phyloP scores from a whole-genome alignment of 306 rosid species.

The Cucumis melo region DNA sequence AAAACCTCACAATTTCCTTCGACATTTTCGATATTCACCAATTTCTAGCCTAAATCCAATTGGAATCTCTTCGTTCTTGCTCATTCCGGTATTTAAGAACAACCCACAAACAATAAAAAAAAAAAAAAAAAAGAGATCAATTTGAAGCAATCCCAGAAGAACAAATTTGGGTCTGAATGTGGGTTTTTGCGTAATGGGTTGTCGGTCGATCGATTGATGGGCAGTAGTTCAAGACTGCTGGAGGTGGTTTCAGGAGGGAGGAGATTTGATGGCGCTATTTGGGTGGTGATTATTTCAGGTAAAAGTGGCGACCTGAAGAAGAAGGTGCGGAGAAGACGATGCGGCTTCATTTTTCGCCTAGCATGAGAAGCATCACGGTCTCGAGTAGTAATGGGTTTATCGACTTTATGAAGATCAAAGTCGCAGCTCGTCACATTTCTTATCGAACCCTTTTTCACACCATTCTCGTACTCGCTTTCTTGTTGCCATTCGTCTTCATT shows the following conservation, averaged over 20 bases:
- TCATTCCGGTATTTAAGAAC: slow-evolving; percentile 50
- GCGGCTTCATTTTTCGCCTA: slow-evolving; percentile 99
- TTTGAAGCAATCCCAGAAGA: slow-evolving; percentile 21
- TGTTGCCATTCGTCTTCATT: slow-evolving; percentile 92
- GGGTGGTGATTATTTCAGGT: slow-evolving; percentile 19
- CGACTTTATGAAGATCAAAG: slow-evolving; percentile 99
- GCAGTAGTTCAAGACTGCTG: slow-evolving; percentile 33
- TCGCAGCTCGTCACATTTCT: slow-evolving; percentile 99
- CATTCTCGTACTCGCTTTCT: slow-evolving; percentile 85
- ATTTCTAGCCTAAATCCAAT: background rate
- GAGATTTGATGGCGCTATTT: slow-evolving; percentile 15
- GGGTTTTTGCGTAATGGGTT: background rate
- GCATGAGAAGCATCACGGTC: slow-evolving; percentile 99
- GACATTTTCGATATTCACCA: background rate
- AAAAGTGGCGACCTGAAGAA: slow-evolving; percentile 27
- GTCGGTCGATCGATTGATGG: slow-evolving; percentile 46
- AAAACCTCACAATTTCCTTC: background rate
- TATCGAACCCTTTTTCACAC: slow-evolving; percentile 98
- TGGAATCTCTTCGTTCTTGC: slow-evolving; percentile 9
- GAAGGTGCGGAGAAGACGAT: slow-evolving; percentile 90
- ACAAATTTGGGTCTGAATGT: background rate
- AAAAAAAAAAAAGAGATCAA: slow-evolving; percentile 8
- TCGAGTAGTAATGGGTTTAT: slow-evolving; percentile 98
- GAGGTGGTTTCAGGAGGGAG: slow-evolving; percentile 12
- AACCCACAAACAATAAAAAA: slow-evolving; percentile 14